Percentiles rank a stretch among this genome's conserved stretches.
These are phyloP conservation scores for Aspergillus sp. DNA, from an alignment of 2,329 filamentous ascomycete genomes.

Conservation along the genomic window DNA sequence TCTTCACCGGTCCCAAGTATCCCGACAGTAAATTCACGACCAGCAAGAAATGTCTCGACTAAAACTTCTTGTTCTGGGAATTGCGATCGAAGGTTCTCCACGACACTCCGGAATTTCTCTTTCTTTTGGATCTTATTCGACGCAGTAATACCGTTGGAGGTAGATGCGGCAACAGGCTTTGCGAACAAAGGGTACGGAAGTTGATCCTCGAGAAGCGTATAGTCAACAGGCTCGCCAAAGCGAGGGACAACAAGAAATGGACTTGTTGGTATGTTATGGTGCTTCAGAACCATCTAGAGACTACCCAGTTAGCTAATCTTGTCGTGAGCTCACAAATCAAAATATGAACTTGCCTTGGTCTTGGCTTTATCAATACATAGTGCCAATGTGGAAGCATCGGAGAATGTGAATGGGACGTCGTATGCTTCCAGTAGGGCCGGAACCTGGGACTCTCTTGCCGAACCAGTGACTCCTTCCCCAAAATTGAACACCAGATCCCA, in stretches of 20 bases:
- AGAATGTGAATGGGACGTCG: constrained; percentile 22
- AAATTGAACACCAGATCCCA: constrained; percentile 29
- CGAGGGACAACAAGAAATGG: constrained; percentile 12
- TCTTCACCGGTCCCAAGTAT: constrained; percentile 17
- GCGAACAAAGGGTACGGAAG: constrained; percentile 19
- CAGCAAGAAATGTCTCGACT: constrained; percentile 20
- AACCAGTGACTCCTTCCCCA: constrained; percentile 19
- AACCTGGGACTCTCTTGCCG: constrained; percentile 22
- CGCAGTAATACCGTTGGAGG: constrained; percentile 17
- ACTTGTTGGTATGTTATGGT: constrained; percentile 14
- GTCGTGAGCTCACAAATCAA: too few relatives aligned
- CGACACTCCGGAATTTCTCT: constrained; percentile 6
- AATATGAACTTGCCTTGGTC: constrained; percentile 15
- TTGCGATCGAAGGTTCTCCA: constrained; percentile 12
- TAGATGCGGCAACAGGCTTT: constrained; percentile 15
- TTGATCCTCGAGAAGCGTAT: constrained; percentile 1
- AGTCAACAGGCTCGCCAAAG: not conserved
- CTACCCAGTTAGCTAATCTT: not conserved
- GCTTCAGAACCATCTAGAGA: constrained; percentile 12
- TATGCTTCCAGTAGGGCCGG: constrained; percentile 25
- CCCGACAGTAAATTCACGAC: constrained; percentile 23
- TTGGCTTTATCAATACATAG: constrained; percentile 20
- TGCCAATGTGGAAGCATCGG: constrained; percentile 20
- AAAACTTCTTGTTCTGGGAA: constrained; percentile 15
- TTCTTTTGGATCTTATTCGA: constrained; percentile 13